Percentiles rank a stretch among this genome's conserved stretches.
These are phyloP conservation scores for Mycena metata DNA, from an alignment of 768 basidiomycete species.

Conservation along the genomic window DNA sequence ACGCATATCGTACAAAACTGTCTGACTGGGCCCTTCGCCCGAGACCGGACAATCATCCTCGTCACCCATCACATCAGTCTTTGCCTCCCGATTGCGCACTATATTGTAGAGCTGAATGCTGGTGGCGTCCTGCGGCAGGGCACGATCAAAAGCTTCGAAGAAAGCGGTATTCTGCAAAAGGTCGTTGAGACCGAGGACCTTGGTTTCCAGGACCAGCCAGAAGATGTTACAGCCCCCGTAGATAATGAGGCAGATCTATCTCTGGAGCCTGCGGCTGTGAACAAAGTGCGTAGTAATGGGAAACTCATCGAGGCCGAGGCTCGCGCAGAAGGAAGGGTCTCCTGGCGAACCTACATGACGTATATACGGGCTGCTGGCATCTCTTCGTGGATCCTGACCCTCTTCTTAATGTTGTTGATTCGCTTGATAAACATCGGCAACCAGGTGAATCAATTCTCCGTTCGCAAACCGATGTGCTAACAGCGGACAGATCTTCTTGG, in stretches of 20 bases:
- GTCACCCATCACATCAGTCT: conserved; percentile 88
- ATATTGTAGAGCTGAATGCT: conserved; percentile 72
- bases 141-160: conserved; percentile 60
- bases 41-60: conserved; percentile 79
- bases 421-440: conserved; percentile 68
- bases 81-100: conserved; percentile 75
- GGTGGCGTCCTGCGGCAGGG: conserved; percentile 67
- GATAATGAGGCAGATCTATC: conserved; percentile 53
- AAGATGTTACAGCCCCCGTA: conserved; percentile 30
- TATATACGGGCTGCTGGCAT: conserved; percentile 76
- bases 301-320: conserved; percentile 75
- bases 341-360: conserved; percentile 68
- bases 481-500: conserved; percentile 68
- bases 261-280: conserved; percentile 10
- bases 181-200: conserved; percentile 65
- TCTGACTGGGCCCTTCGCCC: conserved; percentile 71
- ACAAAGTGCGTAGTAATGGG: conserved; percentile 47
- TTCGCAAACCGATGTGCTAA: neutral
- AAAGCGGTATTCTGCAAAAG: conserved; percentile 57
- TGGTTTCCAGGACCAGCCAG: conserved; percentile 43
- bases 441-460: conserved; percentile 57
- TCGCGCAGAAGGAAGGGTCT: conserved; percentile 76
- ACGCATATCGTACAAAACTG: conserved; percentile 76
- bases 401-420: conserved; percentile 66
- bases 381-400: conserved; percentile 65